Evolutionary conservation across 2,329 filamentous ascomycete genomes (phyloP).

Genomic region (Aspergillus sp.): DNA sequence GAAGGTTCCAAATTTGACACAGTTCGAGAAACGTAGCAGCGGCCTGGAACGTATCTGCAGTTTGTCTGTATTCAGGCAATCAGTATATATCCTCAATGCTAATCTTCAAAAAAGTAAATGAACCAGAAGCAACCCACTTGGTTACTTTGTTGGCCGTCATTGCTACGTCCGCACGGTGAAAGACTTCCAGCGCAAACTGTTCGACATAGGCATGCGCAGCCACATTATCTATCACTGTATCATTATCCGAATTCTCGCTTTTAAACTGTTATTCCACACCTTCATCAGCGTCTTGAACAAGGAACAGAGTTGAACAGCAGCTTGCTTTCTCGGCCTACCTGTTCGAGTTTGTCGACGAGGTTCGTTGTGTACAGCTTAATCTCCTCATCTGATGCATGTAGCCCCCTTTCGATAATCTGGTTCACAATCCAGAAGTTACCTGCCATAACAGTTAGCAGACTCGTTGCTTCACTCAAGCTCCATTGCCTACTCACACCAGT

Average conservation of each 20-base stretch:
- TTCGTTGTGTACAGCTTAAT: constrained; percentile 70
- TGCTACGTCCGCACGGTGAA: constrained; percentile 72
- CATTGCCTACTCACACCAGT: constrained; percentile 68
- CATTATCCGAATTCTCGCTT: constrained; percentile 63
- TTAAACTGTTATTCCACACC: constrained; percentile 49
- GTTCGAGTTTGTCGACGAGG: constrained; percentile 86
- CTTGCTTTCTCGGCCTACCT: constrained; percentile 39
- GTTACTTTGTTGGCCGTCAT: constrained; percentile 77
- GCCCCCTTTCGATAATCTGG: constrained; percentile 70
- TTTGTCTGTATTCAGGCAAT: constrained; percentile 53
- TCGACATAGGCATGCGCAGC: constrained; percentile 88
- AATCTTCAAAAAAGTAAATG: not conserved
- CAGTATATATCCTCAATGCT: not conserved
- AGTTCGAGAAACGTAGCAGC: constrained; percentile 88
- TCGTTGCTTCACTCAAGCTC: constrained; percentile 4
- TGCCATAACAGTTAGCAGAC: constrained; percentile 27
- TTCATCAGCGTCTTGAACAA: not conserved
- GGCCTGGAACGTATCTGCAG: constrained; percentile 86
- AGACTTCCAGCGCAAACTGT: constrained; percentile 84
- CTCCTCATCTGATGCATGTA: constrained; percentile 72
- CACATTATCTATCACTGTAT: constrained; percentile 75
- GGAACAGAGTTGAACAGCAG: not conserved
- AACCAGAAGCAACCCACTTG: constrained; percentile 43
- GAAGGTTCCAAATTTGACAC: constrained; percentile 69
- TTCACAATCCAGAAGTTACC: constrained; percentile 90